Conservation (phyloP, 139 green algal genomes). For the Micractinium sp. region DNA sequence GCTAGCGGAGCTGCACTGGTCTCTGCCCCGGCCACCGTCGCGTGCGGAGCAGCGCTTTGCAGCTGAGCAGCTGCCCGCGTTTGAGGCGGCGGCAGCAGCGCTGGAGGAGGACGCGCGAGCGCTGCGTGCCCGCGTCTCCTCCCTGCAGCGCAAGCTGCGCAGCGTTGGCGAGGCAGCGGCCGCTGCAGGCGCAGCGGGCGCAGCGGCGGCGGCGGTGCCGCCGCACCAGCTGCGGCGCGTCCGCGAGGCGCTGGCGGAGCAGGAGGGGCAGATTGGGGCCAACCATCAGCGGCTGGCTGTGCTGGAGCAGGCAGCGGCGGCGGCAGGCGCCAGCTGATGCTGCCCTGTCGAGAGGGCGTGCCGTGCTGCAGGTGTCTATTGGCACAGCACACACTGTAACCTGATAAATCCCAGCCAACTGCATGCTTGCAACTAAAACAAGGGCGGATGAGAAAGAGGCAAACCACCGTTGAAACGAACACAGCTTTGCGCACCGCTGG, state of each 20-base stretch:
- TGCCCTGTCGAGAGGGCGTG: too few relatives aligned
- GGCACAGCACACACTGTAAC: too few relatives aligned
- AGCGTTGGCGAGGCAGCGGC: slow-evolving; percentile 9
- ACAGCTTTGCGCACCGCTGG: too few relatives aligned
- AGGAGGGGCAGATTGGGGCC: slow-evolving; percentile 29
- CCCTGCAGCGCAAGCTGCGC: slow-evolving; percentile 19
- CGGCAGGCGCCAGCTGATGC: not conserved
- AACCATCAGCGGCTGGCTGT: slow-evolving; percentile 28
- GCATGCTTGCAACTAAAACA: too few relatives aligned
- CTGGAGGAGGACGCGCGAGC: slow-evolving; percentile 26
- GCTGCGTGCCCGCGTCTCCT: slow-evolving; percentile 21
- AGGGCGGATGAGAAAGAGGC: too few relatives aligned
- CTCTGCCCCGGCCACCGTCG: slow-evolving; percentile 59
- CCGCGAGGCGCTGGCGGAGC: slow-evolving; percentile 42
- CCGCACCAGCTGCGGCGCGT: slow-evolving; percentile 46
- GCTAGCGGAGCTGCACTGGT: slow-evolving; percentile 71
- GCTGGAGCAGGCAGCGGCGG: slow-evolving; percentile 24
- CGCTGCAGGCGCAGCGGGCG: not conserved
- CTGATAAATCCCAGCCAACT: too few relatives aligned
- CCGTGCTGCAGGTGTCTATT: not conserved
- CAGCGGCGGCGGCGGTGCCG: not conserved
- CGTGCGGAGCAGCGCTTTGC: slow-evolving; percentile 53
- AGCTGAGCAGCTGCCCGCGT: slow-evolving; percentile 37
- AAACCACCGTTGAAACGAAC: too few relatives aligned
- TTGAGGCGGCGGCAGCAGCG: slow-evolving; percentile 28